Base-by-base conservation (phyloP, 176 grass and related monocot species). In the Avena eriantha region DNA sequence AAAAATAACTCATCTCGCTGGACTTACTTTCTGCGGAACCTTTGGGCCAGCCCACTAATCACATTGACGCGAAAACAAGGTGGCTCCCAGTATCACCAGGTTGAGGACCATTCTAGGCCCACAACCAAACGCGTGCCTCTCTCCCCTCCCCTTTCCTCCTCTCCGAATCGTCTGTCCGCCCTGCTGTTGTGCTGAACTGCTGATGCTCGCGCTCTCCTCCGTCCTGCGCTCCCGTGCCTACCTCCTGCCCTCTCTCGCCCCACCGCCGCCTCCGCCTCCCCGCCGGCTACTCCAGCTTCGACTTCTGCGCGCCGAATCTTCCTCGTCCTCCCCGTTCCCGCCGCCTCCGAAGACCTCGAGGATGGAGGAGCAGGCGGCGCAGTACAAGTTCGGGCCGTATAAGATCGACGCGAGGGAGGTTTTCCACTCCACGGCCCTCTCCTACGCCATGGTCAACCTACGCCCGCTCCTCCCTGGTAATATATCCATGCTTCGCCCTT, bases 401-500 rank as follows among this genome's bases (percentile, higher is more conserved):
- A 93, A 90, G 87, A 98, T 98, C 72, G 83, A 92, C 72, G 67
- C 43, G 23, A 89, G 85, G 64, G 93, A 98, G 87, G 91, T 98
- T 21, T 95, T 98, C 91, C 86, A 88, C 87, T 74, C 93, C 87
- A 95, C 93, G 26, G 61, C 89, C 58, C 89, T 93, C 77, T 93
- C 93, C 89, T 98, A 87, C 85, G 95, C 89, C 83, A 95, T 95
- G 91, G 93, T 98, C 81, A 97, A 97, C 81, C 92, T 97, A 79
- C 89, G 91, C 2, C 95, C 95, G 7, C 85, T 97, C 45, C 77
- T 95, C 36, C 93, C 93, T 35, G 93, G 95, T 97, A 92, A 10
- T 34, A 24, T 34, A 34, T 51, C 1, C 47, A 16, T 11, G 49
- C 49, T 34, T 76, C 73, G 16, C 24, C 17, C 54, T 55, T 11